phyloP scores from a whole-genome alignment of 2,329 filamentous ascomycete species.

The Tolypocladium cylindrosporum region DNA sequence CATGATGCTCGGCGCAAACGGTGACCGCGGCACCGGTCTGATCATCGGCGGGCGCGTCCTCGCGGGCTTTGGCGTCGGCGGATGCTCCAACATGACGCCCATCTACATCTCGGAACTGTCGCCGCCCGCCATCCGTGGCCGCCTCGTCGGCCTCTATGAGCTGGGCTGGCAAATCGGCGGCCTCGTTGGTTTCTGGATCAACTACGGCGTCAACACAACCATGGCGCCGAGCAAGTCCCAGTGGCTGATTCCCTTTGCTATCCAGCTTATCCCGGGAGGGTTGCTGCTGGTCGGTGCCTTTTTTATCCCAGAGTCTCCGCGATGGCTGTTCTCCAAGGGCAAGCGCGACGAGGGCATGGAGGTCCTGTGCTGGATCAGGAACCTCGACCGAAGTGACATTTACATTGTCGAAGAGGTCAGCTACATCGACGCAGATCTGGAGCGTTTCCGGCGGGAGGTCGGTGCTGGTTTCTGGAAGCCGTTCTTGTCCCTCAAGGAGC shows the following conservation, averaged over 20 bases:
- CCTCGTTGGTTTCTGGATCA: constrained; percentile 18
- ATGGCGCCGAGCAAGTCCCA: constrained; percentile 37
- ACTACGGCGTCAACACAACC: constrained; percentile 49
- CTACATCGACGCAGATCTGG: constrained; percentile 60
- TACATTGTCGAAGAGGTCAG: constrained; percentile 68
- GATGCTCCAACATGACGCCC: constrained; percentile 12
- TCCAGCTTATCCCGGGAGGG: constrained; percentile 59
- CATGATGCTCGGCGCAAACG: constrained; percentile 37
- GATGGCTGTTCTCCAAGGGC: constrained; percentile 58
- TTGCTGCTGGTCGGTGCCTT: constrained; percentile 49
- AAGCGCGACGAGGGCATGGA: constrained; percentile 47
- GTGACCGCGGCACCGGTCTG: constrained; percentile 12
- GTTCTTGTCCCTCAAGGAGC: constrained; percentile 46
- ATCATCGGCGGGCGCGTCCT: constrained; percentile 13
- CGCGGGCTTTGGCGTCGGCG: constrained; percentile 14
- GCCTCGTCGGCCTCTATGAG: constrained; percentile 12
- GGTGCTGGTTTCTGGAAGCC: constrained; percentile 69
- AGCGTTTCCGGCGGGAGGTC: constrained; percentile 51
- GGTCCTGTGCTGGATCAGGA: constrained; percentile 55
- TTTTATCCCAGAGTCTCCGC: constrained; percentile 55
- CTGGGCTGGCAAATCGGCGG: constrained; percentile 11
- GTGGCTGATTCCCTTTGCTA: constrained; percentile 55
- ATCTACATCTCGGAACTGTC: constrained; percentile 13
- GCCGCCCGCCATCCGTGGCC: constrained; percentile 10
- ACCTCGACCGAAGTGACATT: constrained; percentile 41